Evolutionary conservation across 2,329 filamentous ascomycete species (phyloP).

Genomic region (Penicillium hesseltinei): DNA sequence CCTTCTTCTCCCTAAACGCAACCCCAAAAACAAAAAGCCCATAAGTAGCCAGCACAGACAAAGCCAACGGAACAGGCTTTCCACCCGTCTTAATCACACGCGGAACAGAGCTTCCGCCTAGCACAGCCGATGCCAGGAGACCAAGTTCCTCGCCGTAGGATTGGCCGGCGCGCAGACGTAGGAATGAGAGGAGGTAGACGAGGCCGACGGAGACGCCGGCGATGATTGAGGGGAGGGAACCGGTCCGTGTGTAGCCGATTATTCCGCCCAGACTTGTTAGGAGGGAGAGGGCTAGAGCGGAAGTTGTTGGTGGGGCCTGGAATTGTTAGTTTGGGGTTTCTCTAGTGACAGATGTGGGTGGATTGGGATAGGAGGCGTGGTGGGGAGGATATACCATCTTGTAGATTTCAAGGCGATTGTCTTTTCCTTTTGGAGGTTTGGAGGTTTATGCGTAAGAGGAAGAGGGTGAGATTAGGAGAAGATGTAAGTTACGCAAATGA

Average conservation of each 20-base stretch:
- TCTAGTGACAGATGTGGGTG: too few species aligned
- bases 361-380: background rate
- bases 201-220: slow-evolving; percentile 81
- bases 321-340: slow-evolving; percentile 1
- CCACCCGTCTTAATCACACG: slow-evolving; percentile 71
- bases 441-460: background rate
- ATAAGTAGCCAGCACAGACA: slow-evolving; percentile 76
- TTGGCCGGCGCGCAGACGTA: slow-evolving; percentile 71
- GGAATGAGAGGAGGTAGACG: slow-evolving; percentile 75
- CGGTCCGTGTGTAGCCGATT: slow-evolving; percentile 79
- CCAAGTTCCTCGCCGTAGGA: slow-evolving; percentile 84
- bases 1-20: slow-evolving; percentile 52
- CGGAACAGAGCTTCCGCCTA: slow-evolving; percentile 81
- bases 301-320: slow-evolving; percentile 42
- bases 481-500: background rate
- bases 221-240: slow-evolving; percentile 80
- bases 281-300: slow-evolving; percentile 74
- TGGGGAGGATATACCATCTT: slow-evolving; percentile 24
- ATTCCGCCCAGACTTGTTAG: slow-evolving; percentile 85
- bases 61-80: slow-evolving; percentile 78
- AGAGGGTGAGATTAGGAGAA: background rate
- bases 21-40: slow-evolving; percentile 77
- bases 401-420: background rate
- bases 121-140: slow-evolving; percentile 80
- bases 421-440: background rate